phyloP scores from a whole-genome alignment of 805 yeast species.

The Lipomyces yamadae region DNA sequence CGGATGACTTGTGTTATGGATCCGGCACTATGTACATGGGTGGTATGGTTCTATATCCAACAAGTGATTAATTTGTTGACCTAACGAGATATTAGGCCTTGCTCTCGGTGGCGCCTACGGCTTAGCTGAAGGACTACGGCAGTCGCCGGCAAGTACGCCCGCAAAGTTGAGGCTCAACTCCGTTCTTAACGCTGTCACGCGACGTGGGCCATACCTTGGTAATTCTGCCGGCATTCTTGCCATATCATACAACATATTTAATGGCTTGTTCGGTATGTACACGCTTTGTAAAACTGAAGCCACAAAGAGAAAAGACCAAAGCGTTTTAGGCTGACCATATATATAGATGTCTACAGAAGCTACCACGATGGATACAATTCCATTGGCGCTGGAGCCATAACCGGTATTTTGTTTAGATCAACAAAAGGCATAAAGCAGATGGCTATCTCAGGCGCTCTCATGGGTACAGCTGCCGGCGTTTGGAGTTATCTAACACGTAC shows the following conservation, averaged over 20 bases:
- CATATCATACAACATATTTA: constrained; percentile 81
- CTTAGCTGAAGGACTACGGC: constrained; percentile 78
- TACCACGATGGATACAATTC: constrained; percentile 87
- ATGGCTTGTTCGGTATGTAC: constrained; percentile 53
- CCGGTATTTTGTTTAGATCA: constrained; percentile 90
- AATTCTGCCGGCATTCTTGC: constrained; percentile 95
- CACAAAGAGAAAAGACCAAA: no score
- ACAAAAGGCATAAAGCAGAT: constrained; percentile 84
- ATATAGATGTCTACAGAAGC: constrained; percentile 78
- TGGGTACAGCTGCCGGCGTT: constrained; percentile 34
- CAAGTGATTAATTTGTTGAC: neutral
- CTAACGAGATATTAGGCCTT: constrained; percentile 54
- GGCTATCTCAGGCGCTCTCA: constrained; percentile 75
- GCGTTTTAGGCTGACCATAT: no score
- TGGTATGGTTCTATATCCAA: constrained; percentile 34
- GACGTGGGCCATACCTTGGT: constrained; percentile 95
- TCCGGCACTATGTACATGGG: constrained; percentile 90
- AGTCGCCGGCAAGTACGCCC: constrained; percentile 75
- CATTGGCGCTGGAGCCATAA: constrained; percentile 82
- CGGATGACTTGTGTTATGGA: constrained; percentile 96
- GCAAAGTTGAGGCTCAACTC: constrained; percentile 86
- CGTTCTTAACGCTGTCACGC: constrained; percentile 86
- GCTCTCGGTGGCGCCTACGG: constrained; percentile 92
- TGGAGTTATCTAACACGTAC: constrained; percentile 29
- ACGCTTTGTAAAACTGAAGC: no score